These are phyloP conservation scores for Suillus placidus DNA, from an alignment of 768 basidiomycete genomes.

Conservation along the genomic window DNA sequence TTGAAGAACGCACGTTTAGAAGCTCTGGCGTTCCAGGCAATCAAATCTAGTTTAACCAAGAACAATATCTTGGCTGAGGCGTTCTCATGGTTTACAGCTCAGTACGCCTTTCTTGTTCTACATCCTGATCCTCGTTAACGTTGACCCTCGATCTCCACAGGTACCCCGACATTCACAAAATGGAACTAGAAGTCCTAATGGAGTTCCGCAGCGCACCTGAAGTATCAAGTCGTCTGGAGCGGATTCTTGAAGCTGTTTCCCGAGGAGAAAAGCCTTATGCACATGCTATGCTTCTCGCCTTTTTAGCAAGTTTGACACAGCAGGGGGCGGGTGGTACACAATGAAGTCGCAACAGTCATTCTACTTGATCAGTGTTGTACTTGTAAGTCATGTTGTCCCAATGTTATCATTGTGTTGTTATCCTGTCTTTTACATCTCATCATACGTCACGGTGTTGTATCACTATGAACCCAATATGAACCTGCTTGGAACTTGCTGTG, in stretches of 20 bases:
- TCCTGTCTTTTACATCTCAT: background rate
- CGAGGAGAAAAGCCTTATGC: background rate
- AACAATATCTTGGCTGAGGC: slow-evolving; percentile 32
- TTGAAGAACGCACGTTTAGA: background rate
- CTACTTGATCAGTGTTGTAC: background rate
- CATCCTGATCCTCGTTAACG: background rate
- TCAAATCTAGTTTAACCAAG: slow-evolving; percentile 24
- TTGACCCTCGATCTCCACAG: slow-evolving; percentile 10
- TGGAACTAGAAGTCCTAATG: background rate
- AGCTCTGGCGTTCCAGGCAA: slow-evolving; percentile 24
- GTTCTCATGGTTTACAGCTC: slow-evolving; percentile 34
- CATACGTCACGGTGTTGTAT: background rate
- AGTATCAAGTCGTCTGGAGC: background rate
- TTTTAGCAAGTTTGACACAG: background rate
- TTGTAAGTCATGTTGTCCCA: background rate
- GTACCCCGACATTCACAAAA: slow-evolving; percentile 19
- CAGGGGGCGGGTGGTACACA: background rate
- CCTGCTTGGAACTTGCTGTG: background rate
- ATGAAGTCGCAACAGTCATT: background rate
- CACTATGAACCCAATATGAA: background rate
- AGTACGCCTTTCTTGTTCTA: slow-evolving; percentile 16
- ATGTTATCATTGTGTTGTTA: background rate
- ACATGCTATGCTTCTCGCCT: background rate
- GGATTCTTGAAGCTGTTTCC: background rate
- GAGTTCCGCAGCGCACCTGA: background rate